Base-by-base conservation (phyloP, 1,284 basidiomycete species). In the Cerrena zonata region DNA sequence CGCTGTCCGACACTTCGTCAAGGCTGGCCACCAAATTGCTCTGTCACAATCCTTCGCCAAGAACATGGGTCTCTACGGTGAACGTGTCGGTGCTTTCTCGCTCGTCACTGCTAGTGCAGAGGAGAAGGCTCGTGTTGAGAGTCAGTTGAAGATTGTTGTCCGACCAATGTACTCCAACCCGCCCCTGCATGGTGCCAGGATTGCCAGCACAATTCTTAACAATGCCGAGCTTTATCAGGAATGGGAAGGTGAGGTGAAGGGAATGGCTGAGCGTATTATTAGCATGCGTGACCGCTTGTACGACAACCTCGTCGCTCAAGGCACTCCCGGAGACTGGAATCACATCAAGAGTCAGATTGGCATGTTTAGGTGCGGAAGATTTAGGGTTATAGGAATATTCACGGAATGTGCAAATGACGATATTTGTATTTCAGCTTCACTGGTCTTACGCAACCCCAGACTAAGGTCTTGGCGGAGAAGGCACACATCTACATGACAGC, bases 111-210 rank as follows among this genome's bases (percentile, higher is more conserved):
- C 72, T 53, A 80, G 80, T 58, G 74, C 83, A 45, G 90, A 89
- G 58, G 93, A 96, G 71, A 91, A 87, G 68, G 89, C 86, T 45
- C 85, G 93, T 47, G 84, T 95, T 47, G 87, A 93, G 69, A 91
- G 88, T 67, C 96, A 98, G 72, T 71, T 94, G 65, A 97, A 97
- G 80, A 96, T 98, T 62, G 76, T 97, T 60, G 89, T 99, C 58
- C 89, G 96, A 27, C 96, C 95, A 37, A 86, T 98, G 81, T 99
- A 99, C 79, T 99, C 95, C 52, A 98, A 97, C 79, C 96, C 95
- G 49, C 95, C 96, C 18, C 72, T 94, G 43, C 93, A 99, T 68
- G 95, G 95, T 61, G 95, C 96, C 39, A 82, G 89, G 50, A 87
- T 99, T 58, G 95, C 94, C 53, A 84, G 78, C 63, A 79, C 87